Evolutionary conservation across 169 alveolate species (phyloP).

Genomic region (Cryptosporidium xiaoi): DNA sequence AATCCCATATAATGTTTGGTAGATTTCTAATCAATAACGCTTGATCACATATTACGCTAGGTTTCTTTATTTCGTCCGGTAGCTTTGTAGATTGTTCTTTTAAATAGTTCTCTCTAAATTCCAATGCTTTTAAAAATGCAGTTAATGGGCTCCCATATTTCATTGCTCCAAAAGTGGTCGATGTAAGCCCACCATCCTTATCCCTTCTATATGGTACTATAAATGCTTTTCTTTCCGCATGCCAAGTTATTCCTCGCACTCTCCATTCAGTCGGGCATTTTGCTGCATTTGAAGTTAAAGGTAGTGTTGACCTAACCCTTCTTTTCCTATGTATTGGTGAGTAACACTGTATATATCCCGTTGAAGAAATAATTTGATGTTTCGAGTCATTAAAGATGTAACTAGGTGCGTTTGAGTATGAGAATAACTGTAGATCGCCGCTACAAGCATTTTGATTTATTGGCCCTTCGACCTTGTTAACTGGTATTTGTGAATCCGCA

Average conservation of each 20-base stretch:
- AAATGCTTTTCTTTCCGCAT: constrained; percentile 75
- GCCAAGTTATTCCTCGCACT: constrained; percentile 75
- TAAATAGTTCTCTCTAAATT: constrained; percentile 62
- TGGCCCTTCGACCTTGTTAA: neutral
- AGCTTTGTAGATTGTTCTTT: constrained; percentile 59
- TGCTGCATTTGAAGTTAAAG: constrained; percentile 74
- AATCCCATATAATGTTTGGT: constrained; percentile 68
- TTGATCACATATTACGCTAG: constrained; percentile 63
- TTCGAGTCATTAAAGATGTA: constrained; percentile 12
- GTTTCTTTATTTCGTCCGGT: constrained; percentile 49
- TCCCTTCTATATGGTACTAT: constrained; percentile 72
- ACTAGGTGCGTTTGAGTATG: constrained; percentile 11
- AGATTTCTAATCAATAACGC: constrained; percentile 60
- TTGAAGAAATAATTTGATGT: constrained; percentile 10
- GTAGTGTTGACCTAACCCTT: constrained; percentile 56
- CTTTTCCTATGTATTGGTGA: constrained; percentile 59
- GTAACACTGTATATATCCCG: constrained; percentile 31
- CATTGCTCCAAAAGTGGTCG: constrained; percentile 74
- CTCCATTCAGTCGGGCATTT: constrained; percentile 75
- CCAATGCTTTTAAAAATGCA: constrained; percentile 67
- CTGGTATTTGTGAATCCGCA: neutral
- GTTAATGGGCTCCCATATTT: constrained; percentile 73
- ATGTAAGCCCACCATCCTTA: constrained; percentile 73
- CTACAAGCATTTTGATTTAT: neutral
- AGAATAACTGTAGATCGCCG: constrained; percentile 5